Percentiles rank a stretch among this genome's conserved stretches.
Evolutionary conservation across 495 filamentous ascomycete genomes (phyloP).

Genomic region (Tricharina praecox): DNA sequence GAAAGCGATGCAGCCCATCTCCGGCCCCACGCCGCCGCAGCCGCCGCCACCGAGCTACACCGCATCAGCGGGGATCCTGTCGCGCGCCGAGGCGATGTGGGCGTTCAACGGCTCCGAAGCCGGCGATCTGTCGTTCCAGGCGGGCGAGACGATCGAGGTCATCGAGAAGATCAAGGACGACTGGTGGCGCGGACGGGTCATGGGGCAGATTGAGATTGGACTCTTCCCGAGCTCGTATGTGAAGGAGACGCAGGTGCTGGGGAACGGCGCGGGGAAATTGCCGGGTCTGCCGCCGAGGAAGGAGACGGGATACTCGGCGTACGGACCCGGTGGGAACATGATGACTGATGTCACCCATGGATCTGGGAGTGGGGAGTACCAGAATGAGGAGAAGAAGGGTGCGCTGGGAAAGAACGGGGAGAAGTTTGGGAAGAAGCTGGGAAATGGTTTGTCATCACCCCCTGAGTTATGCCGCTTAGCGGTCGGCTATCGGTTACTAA

Average conservation of each 20-base stretch:
- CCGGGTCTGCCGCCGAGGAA: slow-evolving; percentile 13
- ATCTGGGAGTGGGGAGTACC: slow-evolving; percentile 6
- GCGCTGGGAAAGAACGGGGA: slow-evolving; percentile 43
- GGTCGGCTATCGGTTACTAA: neutral
- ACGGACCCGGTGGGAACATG: slow-evolving; percentile 23
- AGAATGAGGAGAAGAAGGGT: slow-evolving; percentile 28
- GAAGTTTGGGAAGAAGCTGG: slow-evolving; percentile 65
- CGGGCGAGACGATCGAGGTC: slow-evolving; percentile 61
- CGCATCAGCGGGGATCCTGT: slow-evolving; percentile 40
- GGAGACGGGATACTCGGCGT: slow-evolving; percentile 7
- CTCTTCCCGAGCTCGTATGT: slow-evolving; percentile 88
- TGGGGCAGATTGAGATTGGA: slow-evolving; percentile 60
- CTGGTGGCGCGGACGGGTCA: slow-evolving; percentile 85
- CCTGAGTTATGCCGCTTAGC: neutral
- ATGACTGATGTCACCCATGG: slow-evolving; percentile 25
- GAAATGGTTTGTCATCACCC: slow-evolving; percentile 33
- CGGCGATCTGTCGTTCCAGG: slow-evolving; percentile 59
- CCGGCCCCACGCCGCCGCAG: slow-evolving; percentile 31
- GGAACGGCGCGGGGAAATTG: slow-evolving; percentile 6
- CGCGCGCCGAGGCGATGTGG: slow-evolving; percentile 66
- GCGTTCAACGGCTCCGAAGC: slow-evolving; percentile 60
- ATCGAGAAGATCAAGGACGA: slow-evolving; percentile 85
- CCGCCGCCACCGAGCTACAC: slow-evolving; percentile 33
- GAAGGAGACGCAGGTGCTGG: slow-evolving; percentile 30
- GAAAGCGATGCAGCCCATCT: slow-evolving; percentile 11